A percentile compares a stretch with the other conserved stretches of the same genome.
These are phyloP conservation scores for Rhododendron ovatum DNA, from an alignment of 148 eudicot species.

Conservation along the genomic window DNA sequence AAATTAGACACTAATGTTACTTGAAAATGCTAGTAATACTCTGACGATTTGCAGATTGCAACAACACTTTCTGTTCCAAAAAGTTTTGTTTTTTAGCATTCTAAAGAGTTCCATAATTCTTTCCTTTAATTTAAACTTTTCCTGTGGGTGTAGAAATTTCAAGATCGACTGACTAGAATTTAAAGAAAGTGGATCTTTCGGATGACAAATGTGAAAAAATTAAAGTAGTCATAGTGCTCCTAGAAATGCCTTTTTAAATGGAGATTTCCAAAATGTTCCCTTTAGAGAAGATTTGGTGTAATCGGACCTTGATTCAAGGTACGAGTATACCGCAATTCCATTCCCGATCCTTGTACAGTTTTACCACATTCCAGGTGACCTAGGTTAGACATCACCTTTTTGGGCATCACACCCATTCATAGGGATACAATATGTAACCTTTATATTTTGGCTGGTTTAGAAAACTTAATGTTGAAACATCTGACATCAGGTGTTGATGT, in stretches of 20 bases:
- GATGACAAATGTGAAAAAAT: neutral
- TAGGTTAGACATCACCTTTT: neutral
- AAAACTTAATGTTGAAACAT: neutral
- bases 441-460: neutral
- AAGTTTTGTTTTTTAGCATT: neutral
- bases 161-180: neutral
- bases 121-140: neutral
- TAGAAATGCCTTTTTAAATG: neutral
- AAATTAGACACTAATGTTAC: neutral
- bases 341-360: neutral
- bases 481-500: constrained; percentile 73
- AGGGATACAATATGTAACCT: neutral
- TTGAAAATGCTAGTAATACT: neutral
- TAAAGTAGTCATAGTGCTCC: neutral
- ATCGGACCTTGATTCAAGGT: neutral
- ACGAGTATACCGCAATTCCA: neutral
- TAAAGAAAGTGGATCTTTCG: neutral
- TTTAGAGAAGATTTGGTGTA: neutral
- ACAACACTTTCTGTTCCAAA: neutral
- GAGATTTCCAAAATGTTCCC: neutral
- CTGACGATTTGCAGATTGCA: neutral
- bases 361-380: neutral
- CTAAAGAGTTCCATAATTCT: neutral
- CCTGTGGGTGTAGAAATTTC: neutral
- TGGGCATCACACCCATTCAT: neutral